A percentile compares a stretch with the other conserved stretches of the same genome.
Evolutionary conservation across 345 rosid genomes (phyloP).

Genomic region (Diplotaxis tenuifolia): DNA sequence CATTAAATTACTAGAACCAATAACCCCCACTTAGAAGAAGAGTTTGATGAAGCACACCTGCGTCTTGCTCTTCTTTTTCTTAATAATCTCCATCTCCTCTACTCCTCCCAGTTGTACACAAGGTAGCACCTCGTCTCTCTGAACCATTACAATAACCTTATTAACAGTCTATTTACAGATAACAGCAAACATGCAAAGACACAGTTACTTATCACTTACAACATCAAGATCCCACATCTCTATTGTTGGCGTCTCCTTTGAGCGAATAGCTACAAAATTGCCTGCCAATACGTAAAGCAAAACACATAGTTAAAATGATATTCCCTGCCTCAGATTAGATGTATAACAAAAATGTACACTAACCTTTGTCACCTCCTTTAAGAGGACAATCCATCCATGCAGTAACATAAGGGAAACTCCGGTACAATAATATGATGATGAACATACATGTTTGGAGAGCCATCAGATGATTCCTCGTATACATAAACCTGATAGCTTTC

Average conservation of each 20-base stretch:
- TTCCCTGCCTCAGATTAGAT: no score
- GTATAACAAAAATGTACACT: not conserved
- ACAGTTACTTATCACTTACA: conserved; percentile 45
- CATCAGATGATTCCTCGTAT: conserved; percentile 59
- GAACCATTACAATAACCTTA: conserved; percentile 28
- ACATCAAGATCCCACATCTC: conserved; percentile 97
- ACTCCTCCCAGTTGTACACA: conserved; percentile 66
- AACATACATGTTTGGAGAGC: conserved; percentile 63
- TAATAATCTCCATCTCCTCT: conserved; percentile 47
- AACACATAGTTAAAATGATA: not conserved
- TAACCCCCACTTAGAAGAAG: not conserved
- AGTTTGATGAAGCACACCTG: conserved; percentile 42
- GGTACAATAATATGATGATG: conserved; percentile 84
- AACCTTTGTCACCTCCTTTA: conserved; percentile 84
- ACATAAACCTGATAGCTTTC: conserved; percentile 59
- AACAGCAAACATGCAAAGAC: conserved; percentile 3
- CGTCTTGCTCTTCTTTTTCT: conserved; percentile 45
- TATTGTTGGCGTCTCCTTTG: conserved; percentile 70
- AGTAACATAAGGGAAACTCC: conserved; percentile 74
- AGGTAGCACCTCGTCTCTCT: conserved; percentile 89
- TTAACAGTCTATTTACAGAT: not conserved
- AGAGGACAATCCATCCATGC: conserved; percentile 93
- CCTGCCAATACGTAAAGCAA: conserved; percentile 46
- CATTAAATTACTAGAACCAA: no score
- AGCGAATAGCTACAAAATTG: conserved; percentile 87